Percentiles rank a stretch among this genome's conserved stretches.
Evolutionary conservation across 805 yeast species (phyloP).

Genomic region (Yamadazyma philogaea): DNA sequence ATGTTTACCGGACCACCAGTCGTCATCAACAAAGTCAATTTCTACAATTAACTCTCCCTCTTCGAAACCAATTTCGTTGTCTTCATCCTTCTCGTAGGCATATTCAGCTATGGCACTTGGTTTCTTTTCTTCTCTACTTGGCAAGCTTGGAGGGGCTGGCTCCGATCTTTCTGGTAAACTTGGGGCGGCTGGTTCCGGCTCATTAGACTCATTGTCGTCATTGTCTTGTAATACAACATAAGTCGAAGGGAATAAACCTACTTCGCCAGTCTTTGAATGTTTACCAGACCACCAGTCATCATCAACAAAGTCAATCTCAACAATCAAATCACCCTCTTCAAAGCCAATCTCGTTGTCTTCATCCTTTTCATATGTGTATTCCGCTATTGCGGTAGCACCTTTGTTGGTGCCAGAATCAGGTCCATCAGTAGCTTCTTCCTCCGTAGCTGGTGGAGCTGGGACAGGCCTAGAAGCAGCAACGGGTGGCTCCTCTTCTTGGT

Average conservation of each 20-base stretch:
- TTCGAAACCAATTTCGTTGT: slow-evolving; percentile 79
- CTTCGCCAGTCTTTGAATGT: slow-evolving; percentile 40
- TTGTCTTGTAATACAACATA: slow-evolving; percentile 43
- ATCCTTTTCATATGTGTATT: slow-evolving; percentile 72
- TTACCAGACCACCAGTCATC: slow-evolving; percentile 69
- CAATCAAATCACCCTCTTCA: slow-evolving; percentile 61
- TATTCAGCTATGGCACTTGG: slow-evolving; percentile 62
- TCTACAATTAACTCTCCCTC: slow-evolving; percentile 82
- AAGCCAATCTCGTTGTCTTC: slow-evolving; percentile 75
- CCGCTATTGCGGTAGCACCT: slow-evolving; percentile 61
- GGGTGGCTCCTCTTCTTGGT: slow-evolving; percentile 12
- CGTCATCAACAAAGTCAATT: slow-evolving; percentile 87
- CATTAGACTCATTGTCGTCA: slow-evolving; percentile 8
- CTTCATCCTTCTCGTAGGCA: slow-evolving; percentile 89
- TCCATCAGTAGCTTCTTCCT: background rate
- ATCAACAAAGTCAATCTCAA: slow-evolving; percentile 66
- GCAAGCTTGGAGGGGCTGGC: slow-evolving; percentile 16
- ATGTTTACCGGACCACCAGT: slow-evolving; percentile 94
- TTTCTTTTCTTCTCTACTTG: slow-evolving; percentile 17
- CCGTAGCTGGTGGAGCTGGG: slow-evolving; percentile 12
- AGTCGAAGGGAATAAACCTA: slow-evolving; percentile 56
- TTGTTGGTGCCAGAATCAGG: too few relatives aligned
- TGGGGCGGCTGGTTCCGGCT: slow-evolving; percentile 11
- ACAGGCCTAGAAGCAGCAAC: slow-evolving; percentile 12
- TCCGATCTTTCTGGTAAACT: slow-evolving; percentile 16